phyloP scores from a whole-genome alignment of 2,329 filamentous ascomycete genomes.

The Furcasterigmium sp. region DNA sequence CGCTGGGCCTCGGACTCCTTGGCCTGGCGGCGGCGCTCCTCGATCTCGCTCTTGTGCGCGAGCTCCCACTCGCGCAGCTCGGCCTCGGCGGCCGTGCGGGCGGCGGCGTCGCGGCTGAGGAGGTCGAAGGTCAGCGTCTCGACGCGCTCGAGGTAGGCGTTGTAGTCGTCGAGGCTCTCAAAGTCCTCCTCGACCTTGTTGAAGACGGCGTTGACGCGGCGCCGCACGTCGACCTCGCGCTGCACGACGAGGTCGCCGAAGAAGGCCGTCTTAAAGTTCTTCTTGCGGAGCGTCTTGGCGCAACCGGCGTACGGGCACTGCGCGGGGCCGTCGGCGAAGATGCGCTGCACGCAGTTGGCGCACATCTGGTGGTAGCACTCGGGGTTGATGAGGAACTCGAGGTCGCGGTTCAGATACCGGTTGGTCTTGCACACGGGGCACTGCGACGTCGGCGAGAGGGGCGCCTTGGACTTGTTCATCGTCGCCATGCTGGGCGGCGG shows the following conservation, averaged over 20 bases:
- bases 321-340: constrained; percentile 87
- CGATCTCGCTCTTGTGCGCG: constrained; percentile 64
- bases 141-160: constrained; percentile 91
- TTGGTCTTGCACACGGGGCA: constrained; percentile 97
- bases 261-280: constrained; percentile 79
- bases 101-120: constrained; percentile 64
- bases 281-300: constrained; percentile 77
- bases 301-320: constrained; percentile 90
- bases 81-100: constrained; percentile 42
- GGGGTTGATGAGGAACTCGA: constrained; percentile 93
- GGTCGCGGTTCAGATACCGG: constrained; percentile 88
- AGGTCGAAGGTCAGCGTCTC: constrained; percentile 89
- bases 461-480: constrained; percentile 7
- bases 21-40: constrained; percentile 52
- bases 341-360: constrained; percentile 87
- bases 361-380: constrained; percentile 99
- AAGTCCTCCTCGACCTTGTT: constrained; percentile 92
- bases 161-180: constrained; percentile 74
- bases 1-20: constrained; percentile 49
- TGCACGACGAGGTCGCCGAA: constrained; percentile 86
- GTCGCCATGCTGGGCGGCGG: neutral
- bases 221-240: constrained; percentile 87
- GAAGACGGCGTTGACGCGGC: constrained; percentile 73
- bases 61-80: constrained; percentile 59
- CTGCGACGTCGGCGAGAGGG: constrained; percentile 54